Evolutionary conservation across 768 basidiomycete species (phyloP), one percentile per base, ranked within the genome.

Genomic region (Nevesoporus exiguus): DNA sequence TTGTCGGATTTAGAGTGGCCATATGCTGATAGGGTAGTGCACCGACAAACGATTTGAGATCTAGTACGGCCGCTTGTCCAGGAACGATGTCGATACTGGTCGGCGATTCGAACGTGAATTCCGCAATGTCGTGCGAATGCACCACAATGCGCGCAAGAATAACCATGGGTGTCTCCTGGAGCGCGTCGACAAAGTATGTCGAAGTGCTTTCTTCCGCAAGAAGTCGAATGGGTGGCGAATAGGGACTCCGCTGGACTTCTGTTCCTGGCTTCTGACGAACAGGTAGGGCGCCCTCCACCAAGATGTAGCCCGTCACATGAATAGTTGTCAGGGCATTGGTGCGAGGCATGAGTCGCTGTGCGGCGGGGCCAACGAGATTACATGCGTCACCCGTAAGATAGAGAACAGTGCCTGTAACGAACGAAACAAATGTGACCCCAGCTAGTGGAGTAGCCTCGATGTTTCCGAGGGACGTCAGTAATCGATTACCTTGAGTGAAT

Each of bases 381-480:
- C 68, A 67, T 3, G 84, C 85, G 1, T 69, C 65, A 6, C 85
- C 85, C 3, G 86, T 86, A 30, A 86, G 64, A 58, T 88, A 88
- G 6, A 87, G 74, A n/a, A 88, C 72, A 45, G 80, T 70, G 8
- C 86, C 85, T 0, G 75, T 76, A 2, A 64, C 66, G 59, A 82
- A 87, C 13, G 76, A 76, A 11, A 80, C 62, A 51, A 86, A 78
- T 3, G 82, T 80, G 29, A 84, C 70, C 0, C 78, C 79, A 10
- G 85, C 85, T 2, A 80, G 60, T 4, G 80, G 77, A 0, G 81
- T 84, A 14, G 74, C 77, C 55, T 84, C 80, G 27, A 86, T 79
- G 61, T 86, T 86, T 5, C 85, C 84, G 9, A 88, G 71, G 3
- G 84, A 83, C 2, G 79, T 79, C 74, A 87, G 71, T 13, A 85